Evolutionary conservation across 2,329 filamentous ascomycete genomes (phyloP).

Genomic region (Chrysoporthe puriensis): DNA sequence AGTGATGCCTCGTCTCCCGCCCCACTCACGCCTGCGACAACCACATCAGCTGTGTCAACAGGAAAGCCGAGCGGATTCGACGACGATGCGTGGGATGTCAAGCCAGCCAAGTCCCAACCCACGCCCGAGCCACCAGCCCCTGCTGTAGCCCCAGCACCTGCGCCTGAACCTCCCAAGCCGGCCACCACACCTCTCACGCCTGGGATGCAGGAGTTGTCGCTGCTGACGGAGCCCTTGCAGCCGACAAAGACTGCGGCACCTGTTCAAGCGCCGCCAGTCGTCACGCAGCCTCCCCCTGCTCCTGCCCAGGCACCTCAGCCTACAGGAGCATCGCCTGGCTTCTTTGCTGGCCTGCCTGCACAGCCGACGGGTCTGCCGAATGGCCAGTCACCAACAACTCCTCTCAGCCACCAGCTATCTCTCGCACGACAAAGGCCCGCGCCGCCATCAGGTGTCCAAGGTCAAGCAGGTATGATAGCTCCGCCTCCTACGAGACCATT

Average conservation of each 20-base stretch:
- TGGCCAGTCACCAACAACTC: slow-evolving; percentile 45
- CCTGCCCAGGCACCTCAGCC: slow-evolving; percentile 47
- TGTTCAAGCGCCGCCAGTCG: slow-evolving; percentile 37
- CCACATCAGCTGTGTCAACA: slow-evolving; percentile 30
- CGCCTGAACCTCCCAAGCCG: slow-evolving; percentile 46
- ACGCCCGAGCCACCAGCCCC: slow-evolving; percentile 40
- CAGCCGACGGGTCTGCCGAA: slow-evolving; percentile 50
- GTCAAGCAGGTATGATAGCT: slow-evolving; percentile 67
- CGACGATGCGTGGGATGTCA: slow-evolving; percentile 96
- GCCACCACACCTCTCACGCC: slow-evolving; percentile 59
- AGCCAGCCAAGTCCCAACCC: slow-evolving; percentile 67
- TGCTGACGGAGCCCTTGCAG: slow-evolving; percentile 56
- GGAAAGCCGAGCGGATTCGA: slow-evolving; percentile 69
- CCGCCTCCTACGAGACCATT: slow-evolving; percentile 79
- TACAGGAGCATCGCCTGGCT: slow-evolving; percentile 60
- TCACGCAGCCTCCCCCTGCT: slow-evolving; percentile 38
- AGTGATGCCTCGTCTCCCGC: slow-evolving; percentile 43
- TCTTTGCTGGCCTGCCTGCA: slow-evolving; percentile 56
- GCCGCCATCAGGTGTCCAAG: slow-evolving; percentile 65
- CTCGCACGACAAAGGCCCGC: slow-evolving; percentile 70
- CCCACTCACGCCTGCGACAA: slow-evolving; percentile 29
- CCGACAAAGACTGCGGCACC: slow-evolving; percentile 49
- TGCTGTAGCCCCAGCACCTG: slow-evolving; percentile 43
- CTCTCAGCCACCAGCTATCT: slow-evolving; percentile 47
- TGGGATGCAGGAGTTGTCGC: slow-evolving; percentile 63